Conservation (phyloP, 129 eudicot species). For the Pulicaria dysenterica region DNA sequence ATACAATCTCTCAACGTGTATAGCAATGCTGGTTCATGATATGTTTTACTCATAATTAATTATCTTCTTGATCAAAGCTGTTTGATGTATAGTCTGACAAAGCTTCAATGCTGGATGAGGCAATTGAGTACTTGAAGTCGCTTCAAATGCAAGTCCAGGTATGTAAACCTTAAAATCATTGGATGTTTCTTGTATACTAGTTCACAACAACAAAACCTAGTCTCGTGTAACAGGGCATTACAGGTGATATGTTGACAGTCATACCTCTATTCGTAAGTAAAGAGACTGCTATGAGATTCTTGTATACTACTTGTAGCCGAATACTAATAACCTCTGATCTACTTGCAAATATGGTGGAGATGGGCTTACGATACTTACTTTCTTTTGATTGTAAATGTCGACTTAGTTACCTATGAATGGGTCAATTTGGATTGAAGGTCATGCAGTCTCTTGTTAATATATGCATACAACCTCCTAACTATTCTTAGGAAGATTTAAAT, state of each 20-base stretch:
- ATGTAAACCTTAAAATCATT: not conserved
- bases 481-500: not conserved
- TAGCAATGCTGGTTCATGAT: slow-evolving; percentile 2
- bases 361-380: too few relatives aligned
- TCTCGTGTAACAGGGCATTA: too few relatives aligned
- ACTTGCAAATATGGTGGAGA: too few relatives aligned
- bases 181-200: not conserved
- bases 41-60: not conserved
- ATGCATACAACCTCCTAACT: not conserved
- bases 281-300: too few relatives aligned
- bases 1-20: not conserved
- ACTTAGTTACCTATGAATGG: not conserved
- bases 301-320: too few relatives aligned
- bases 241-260: too few relatives aligned
- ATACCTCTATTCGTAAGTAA: too few relatives aligned
- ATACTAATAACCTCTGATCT: too few relatives aligned
- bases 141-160: slow-evolving; percentile 90
- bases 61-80: not conserved
- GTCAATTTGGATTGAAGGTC: not conserved
- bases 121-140: slow-evolving; percentile 72
- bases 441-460: not conserved
- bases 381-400: too few relatives aligned
- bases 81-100: slow-evolving; percentile 63
- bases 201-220: not conserved
- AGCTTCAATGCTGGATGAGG: slow-evolving; percentile 94